phyloP scores from a whole-genome alignment of 2,329 filamentous ascomycete species.

The Penicillium sp. region DNA sequence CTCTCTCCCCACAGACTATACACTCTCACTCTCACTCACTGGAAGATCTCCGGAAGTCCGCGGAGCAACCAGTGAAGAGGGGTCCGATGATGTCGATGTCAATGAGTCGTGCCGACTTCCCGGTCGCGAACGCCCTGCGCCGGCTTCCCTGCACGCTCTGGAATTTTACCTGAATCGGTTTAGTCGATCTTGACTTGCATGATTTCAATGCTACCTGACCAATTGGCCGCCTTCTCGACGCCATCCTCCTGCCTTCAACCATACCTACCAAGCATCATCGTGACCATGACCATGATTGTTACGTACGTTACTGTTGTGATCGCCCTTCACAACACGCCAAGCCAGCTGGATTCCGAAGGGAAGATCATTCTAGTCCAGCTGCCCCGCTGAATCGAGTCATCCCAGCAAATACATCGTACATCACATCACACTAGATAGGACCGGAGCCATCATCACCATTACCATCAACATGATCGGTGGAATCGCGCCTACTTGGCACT shows the following conservation, averaged over 20 bases:
- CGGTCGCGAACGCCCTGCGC: constrained; percentile 11
- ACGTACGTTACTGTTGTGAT: neutral
- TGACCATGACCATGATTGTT: too few relatives aligned
- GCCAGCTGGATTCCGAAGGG: constrained; percentile 6
- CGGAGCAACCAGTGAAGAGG: constrained; percentile 7
- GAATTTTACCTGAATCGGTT: constrained; percentile 23
- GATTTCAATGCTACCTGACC: neutral
- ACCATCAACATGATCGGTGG: neutral
- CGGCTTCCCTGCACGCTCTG: constrained; percentile 19
- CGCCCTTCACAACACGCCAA: constrained; percentile 21
- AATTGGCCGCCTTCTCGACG: too few relatives aligned
- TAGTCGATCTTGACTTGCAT: constrained; percentile 11
- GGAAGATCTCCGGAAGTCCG: constrained; percentile 12
- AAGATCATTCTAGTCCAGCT: neutral
- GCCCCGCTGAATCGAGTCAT: neutral
- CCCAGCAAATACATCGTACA: neutral
- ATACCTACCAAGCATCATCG: constrained; percentile 11
- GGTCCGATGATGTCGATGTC: constrained; percentile 17
- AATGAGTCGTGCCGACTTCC: constrained; percentile 24
- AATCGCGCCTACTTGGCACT: neutral
- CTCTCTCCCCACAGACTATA: neutral
- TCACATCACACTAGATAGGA: neutral
- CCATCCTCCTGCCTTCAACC: neutral
- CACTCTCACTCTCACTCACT: neutral
- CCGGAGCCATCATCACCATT: neutral